Conservation (phyloP, 2,329 filamentous ascomycete species). For the Xylaria sp. region DNA sequence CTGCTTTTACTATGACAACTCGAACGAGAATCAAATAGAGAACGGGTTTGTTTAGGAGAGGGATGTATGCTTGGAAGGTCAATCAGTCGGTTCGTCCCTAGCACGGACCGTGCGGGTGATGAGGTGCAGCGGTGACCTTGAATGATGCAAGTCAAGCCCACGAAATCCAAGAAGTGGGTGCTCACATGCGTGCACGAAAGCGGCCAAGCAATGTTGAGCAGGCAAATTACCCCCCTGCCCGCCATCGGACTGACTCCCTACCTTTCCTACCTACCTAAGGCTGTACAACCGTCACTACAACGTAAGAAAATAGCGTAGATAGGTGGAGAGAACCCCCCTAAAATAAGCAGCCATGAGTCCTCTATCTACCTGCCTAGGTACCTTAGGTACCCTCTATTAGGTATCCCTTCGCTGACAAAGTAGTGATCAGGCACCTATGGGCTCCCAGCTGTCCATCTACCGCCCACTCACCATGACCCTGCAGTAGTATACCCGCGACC, state of each 20-base stretch:
- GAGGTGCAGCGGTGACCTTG: slow-evolving; percentile 1
- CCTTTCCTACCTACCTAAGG: too few species aligned
- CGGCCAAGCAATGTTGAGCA: slow-evolving; percentile 26
- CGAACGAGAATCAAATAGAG: slow-evolving; percentile 1
- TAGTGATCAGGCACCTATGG: too few species aligned
- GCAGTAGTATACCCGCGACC: not conserved
- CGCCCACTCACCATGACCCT: slow-evolving; percentile 21
- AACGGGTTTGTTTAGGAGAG: slow-evolving; percentile 4
- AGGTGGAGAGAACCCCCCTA: too few species aligned
- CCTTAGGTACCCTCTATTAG: not conserved
- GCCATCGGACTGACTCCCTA: too few species aligned
- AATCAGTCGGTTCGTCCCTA: not conserved
- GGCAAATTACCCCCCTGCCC: not conserved
- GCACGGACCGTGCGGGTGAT: not conserved
- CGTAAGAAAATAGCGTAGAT: too few species aligned
- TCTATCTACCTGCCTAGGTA: not conserved
- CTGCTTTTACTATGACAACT: not conserved
- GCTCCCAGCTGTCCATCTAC: too few species aligned
- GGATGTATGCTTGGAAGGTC: slow-evolving; percentile 1
- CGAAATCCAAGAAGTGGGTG: slow-evolving; percentile 10
- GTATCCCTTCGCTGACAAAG: not conserved
- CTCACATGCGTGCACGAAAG: slow-evolving; percentile 34
- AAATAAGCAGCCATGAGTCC: not conserved
- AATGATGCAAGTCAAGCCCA: not conserved
- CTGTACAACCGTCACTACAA: too few species aligned